Base-by-base conservation (phyloP, 768 basidiomycete genomes). In the Auricularia heimuer region DNA sequence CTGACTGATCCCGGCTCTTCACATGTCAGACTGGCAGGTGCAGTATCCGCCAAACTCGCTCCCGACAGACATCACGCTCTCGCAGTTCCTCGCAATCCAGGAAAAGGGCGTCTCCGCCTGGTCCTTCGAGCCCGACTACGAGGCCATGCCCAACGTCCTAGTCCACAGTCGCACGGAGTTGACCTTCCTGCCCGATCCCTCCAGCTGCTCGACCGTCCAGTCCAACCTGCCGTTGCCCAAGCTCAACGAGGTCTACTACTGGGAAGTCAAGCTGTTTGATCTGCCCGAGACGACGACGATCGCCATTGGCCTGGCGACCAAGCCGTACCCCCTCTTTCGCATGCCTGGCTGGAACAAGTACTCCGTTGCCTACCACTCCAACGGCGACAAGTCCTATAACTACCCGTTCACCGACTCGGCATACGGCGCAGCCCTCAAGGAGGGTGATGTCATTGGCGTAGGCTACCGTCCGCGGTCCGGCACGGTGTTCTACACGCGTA, bases 211-310 rank as follows among this genome's bases (percentile, higher is more conserved):
- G 12, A 92, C 85, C 66, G 97, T 99, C 10, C 93, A 98, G 78
- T 96, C 94, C 62, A 99, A 98, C 74, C 81, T 99, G 10, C 97
- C 97, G 2, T 79, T 99, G 3, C 97, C 97, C 12, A 98, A 98
- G 73, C 81, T 98, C 62, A 99, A 99, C 77, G 97, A 98, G 74
- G 94, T 98, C 12, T 99, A 99, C 74, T 99, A 99, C 74, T 99
- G 92, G 92, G 97, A 99, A 74, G 90, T 94, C 67, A 99, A 99
- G 79, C 92, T 98, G 90, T 98, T 94, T 73, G 97, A 99, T 77
- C 88, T 97, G 64, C 94, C 95, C 12, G 80, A 84, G 67, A 79
- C 83, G 2, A 98, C 95, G 8, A 90, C 82, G 56, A 89, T 97
- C n/a, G 86, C 93, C 39, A 85, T 98, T 61, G 97, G 97, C 42